Base-by-base conservation (phyloP, 345 rosid species). In the Alliaria petiolata region DNA sequence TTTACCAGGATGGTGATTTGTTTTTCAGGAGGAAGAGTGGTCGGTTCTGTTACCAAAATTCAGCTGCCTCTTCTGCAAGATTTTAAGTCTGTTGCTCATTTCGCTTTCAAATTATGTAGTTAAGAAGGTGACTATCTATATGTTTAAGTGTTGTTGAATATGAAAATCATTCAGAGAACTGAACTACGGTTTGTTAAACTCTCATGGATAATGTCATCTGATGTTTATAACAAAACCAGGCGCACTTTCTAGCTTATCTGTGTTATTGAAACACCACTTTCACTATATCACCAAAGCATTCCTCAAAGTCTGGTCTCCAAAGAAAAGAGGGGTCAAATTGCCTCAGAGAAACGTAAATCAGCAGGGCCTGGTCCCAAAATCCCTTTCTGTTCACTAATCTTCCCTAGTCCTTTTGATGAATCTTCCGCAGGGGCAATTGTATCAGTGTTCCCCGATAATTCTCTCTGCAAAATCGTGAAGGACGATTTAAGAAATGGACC, bases 311-410 rank as follows among this genome's bases (percentile, higher is more conserved):
- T 38, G 5, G 14, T 55, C 22, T 4, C 34, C 5, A 35, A 12
- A 7, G 7, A 45, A 31, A 16, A 33, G 39, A 6, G 15, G 10
- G 7, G 22, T 83, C 80, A 90, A 53, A 87, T 78, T 34, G 96
- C 98, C 55, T 90, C 98, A 0, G 92, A 30, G 67, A 91, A 91
- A 47, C 98, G 95, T 73, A 89, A 79, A 78, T 89, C 98, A 11
- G 96, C 81, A 5, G 97, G 98, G 7, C 97, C 97, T 25, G 98
- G 97, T 52, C 97, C 98, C 63, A 91, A 75, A 40, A 93, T 88
- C 42, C 97, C 97, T 75, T 89, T 93, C 77, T 91, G 98, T 72
- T 93, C 97, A 19, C 90, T 87, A 34, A 93, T 93, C 84, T 86
- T 93, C 58, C 96, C 98, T 52, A 93, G 78, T 77, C 96, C 95